Percentiles rank a stretch among this genome's conserved stretches.
phyloP scores from a whole-genome alignment of 2,329 filamentous ascomycete species.

The Clarireedia monteithiana region DNA sequence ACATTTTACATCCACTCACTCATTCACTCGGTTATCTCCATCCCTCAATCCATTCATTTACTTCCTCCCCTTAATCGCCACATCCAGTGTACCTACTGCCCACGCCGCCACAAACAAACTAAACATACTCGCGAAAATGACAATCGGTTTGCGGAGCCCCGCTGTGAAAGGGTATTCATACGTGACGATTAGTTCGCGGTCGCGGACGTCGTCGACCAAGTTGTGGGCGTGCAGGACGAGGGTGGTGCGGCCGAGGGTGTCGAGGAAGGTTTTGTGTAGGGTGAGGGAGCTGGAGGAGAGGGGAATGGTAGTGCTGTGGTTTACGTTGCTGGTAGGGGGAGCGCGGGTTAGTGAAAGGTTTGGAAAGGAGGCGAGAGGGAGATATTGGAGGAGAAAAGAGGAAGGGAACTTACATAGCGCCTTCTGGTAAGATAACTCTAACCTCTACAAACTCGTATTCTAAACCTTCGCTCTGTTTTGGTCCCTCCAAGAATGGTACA shows the following conservation, averaged over 20 bases:
- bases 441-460: conserved; percentile 77
- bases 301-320: conserved; percentile 68
- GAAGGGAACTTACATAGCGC: conserved; percentile 62
- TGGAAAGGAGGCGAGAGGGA: conserved; percentile 34
- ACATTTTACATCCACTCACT: too few relatives aligned
- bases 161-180: conserved; percentile 77
- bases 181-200: conserved; percentile 73
- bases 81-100: conserved; percentile 49
- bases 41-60: conserved; percentile 5
- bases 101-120: conserved; percentile 69
- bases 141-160: conserved; percentile 75
- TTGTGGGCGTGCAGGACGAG: conserved; percentile 77
- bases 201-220: conserved; percentile 82
- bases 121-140: conserved; percentile 67
- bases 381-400: conserved; percentile 10
- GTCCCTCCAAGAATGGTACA: conserved; percentile 88
- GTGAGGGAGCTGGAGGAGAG: conserved; percentile 51
- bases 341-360: conserved; percentile 34
- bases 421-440: conserved; percentile 83
- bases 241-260: conserved; percentile 81
- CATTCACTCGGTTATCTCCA: neutral
- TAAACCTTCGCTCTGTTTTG: conserved; percentile 75
- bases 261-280: conserved; percentile 83
- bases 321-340: conserved; percentile 56
- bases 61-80: conserved; percentile 24